Evolutionary conservation across 345 rosid species (phyloP).

Genomic region (Lagerstroemia speciosa): DNA sequence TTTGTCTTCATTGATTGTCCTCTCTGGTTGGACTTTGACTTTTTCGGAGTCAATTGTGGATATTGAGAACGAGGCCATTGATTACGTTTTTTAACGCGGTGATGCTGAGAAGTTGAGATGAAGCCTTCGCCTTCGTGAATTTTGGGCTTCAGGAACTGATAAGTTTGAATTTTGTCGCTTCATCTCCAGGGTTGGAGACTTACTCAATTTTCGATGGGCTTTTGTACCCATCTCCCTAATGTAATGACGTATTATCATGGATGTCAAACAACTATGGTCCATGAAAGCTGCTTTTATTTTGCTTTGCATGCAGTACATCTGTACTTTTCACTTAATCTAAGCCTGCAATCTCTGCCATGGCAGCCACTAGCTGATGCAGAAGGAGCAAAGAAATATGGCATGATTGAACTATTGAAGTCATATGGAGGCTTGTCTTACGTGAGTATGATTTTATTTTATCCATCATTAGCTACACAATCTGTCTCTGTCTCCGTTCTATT

Average conservation of each 20-base stretch:
- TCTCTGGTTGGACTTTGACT: background rate
- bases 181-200: no score
- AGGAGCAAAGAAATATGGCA: constrained; percentile 74
- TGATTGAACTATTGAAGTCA: constrained; percentile 72
- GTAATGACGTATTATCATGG: background rate
- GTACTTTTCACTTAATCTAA: background rate
- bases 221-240: no score
- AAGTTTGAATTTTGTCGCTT: no score
- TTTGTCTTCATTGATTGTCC: background rate
- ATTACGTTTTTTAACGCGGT: background rate
- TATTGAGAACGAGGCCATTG: background rate
- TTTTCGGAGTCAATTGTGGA: background rate
- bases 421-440: constrained; percentile 87
- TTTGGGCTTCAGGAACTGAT: no score
- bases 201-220: no score
- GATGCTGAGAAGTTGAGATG: no score
- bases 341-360: constrained; percentile 9
- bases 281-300: background rate
- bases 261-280: background rate
- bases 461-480: background rate
- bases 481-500: background rate
- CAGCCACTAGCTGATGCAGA: constrained; percentile 99
- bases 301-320: background rate
- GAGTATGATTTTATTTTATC: constrained; percentile 24
- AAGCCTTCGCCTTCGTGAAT: no score